Evolutionary conservation across 2,329 filamentous ascomycete species (phyloP).

Genomic region (Amylocarpus encephaloides): DNA sequence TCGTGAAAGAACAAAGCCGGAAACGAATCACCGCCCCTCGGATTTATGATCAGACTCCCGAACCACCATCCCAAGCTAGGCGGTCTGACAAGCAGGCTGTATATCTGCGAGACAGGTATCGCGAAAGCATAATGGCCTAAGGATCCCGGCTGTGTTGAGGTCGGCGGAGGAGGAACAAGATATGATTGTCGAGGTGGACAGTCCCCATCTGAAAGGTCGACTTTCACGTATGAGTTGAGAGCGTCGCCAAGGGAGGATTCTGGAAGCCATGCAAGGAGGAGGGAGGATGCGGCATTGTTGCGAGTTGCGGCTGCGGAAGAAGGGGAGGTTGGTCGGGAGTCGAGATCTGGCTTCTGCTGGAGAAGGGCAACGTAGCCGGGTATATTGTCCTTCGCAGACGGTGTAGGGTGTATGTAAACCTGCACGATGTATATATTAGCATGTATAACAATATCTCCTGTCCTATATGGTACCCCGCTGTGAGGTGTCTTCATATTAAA

Average conservation of each 20-base stretch:
- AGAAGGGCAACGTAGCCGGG: slow-evolving; percentile 87
- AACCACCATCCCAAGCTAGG: slow-evolving; percentile 99
- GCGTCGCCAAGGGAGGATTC: slow-evolving; percentile 82
- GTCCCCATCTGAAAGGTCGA: slow-evolving; percentile 77
- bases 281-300: slow-evolving; percentile 56
- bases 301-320: slow-evolving; percentile 38
- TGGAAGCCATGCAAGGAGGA: slow-evolving; percentile 89
- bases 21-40: slow-evolving; percentile 82
- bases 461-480: not conserved
- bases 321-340: slow-evolving; percentile 26
- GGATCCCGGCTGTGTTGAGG: slow-evolving; percentile 68
- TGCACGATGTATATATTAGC: slow-evolving; percentile 33
- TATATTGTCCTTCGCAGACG: slow-evolving; percentile 92
- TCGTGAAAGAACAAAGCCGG: slow-evolving; percentile 97
- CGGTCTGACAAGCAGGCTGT: slow-evolving; percentile 81
- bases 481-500: not conserved
- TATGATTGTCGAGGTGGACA: slow-evolving; percentile 80
- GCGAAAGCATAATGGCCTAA: slow-evolving; percentile 85
- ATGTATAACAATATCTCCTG: slow-evolving; percentile 11
- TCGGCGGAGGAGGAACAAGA: slow-evolving; percentile 85
- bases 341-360: slow-evolving; percentile 66
- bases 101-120: slow-evolving; percentile 82
- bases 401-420: slow-evolving; percentile 94
- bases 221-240: slow-evolving; percentile 87
- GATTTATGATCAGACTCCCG: slow-evolving; percentile 90